phyloP scores from a whole-genome alignment of 768 basidiomycete genomes.

The Lactarius sp. region DNA sequence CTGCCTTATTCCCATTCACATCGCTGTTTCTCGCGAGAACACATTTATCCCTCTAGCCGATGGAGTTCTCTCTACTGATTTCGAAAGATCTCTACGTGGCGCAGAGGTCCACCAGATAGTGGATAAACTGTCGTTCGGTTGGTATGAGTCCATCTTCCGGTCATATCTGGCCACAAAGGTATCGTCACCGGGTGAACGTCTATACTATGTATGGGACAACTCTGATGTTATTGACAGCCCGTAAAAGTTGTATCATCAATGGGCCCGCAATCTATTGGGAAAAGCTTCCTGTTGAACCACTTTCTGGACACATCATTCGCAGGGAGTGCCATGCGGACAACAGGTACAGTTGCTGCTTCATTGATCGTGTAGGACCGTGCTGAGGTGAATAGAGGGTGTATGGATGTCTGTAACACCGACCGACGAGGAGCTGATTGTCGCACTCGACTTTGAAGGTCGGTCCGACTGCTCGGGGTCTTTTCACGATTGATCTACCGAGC shows the following conservation, averaged over 20 bases:
- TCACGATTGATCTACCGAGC: too few relatives aligned
- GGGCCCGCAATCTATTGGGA: constrained; percentile 24
- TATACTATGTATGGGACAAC: background rate
- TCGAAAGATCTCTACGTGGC: constrained; percentile 51
- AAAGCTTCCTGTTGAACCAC: too few relatives aligned
- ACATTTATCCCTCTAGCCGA: constrained; percentile 32
- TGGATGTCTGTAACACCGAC: too few relatives aligned
- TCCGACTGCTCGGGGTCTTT: too few relatives aligned
- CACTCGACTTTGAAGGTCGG: too few relatives aligned
- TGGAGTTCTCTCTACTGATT: constrained; percentile 43
- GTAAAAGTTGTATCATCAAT: constrained; percentile 64
- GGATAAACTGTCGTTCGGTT: too few relatives aligned
- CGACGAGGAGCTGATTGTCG: too few relatives aligned
- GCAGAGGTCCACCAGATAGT: constrained; percentile 32
- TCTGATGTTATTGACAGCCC: constrained; percentile 36
- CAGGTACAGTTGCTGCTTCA: constrained; percentile 40
- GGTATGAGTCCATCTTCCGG: constrained; percentile 38
- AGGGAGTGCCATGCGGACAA: constrained; percentile 53
- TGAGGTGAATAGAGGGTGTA: constrained; percentile 19
- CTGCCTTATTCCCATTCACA: too few relatives aligned
- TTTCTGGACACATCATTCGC: too few relatives aligned
- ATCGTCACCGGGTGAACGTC: background rate
- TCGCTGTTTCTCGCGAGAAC: too few relatives aligned
- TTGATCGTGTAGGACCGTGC: background rate
- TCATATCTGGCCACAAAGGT: constrained; percentile 59